Base-by-base conservation (phyloP, 177 flowering plant genomes). In the Vitis hybrid region DNA sequence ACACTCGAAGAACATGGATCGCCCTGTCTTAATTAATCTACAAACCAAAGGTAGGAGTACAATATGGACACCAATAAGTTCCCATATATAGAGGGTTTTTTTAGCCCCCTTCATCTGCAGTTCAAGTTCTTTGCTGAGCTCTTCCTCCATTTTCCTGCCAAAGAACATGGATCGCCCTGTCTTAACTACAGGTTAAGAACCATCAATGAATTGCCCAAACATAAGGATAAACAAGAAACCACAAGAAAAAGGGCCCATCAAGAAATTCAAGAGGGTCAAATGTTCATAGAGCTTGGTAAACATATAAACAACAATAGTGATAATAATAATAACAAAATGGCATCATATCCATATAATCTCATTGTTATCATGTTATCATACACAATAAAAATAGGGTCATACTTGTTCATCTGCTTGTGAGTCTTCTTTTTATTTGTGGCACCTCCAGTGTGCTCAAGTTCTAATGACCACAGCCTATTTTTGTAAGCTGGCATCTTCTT, bases 401-500 rank as follows among this genome's bases (percentile, higher is more conserved):
- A 90, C 98, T 88, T 91, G 80, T 89, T 85, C 74, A 77, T 86
- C 66, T 86, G 91, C 86, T 87, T 91, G 75, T 81, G 74, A 81
- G 80, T 74, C 83, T 91, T 95, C 79, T 89, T 95, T 81, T 84
- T 95, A 79, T 72, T 90, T n/a, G 88, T 74, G 34, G 72, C 51
- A 69, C 93, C 96, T 12, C 99, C 97, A 69, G 74, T 82, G 60
- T 91, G 93, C 80, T 95, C 97, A 74, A 93, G 89, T 77, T 95
- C 93, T 80, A 95, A 73, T 23, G 98, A 93, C 67, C 85, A 82
- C 19, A 95, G 82, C 83, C 77, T 91, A 70, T 95, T 95, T 79
- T 88, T 95, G 79, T 89, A 95, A 66, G 97, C 99, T 65, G 99
- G 97, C 15, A 98, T 87, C 80, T 86, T 91, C 83, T 88, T 95